Evolutionary conservation across 345 rosid genomes (phyloP).

Genomic region (Mercurialis annua): DNA sequence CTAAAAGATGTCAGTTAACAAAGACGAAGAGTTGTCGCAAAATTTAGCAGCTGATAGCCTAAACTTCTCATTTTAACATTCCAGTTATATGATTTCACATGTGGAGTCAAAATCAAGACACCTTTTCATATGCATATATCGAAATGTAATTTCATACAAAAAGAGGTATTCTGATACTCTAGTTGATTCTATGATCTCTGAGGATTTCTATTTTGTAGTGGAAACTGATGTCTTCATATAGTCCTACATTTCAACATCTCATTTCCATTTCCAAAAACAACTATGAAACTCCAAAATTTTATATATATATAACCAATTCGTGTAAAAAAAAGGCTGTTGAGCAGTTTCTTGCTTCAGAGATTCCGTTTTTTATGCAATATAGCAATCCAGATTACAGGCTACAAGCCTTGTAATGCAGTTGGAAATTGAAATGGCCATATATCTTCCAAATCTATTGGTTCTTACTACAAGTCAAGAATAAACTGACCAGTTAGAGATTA

Average conservation of each 20-base stretch:
- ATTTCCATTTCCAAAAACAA: no score
- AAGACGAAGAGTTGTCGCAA: not conserved
- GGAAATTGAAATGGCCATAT: not conserved
- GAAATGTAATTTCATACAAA: not conserved
- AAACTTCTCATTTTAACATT: not conserved
- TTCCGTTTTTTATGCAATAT: no score
- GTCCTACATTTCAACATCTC: no score
- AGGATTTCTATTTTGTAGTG: not conserved
- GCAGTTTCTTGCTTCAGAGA: no score
- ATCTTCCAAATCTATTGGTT: not conserved
- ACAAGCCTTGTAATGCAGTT: not conserved
- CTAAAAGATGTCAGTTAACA: conserved; percentile 16
- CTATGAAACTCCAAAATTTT: no score
- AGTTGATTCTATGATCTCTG: not conserved
- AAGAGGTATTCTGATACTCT: not conserved
- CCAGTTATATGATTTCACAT: not conserved
- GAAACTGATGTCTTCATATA: not conserved
- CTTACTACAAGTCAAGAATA: not conserved
- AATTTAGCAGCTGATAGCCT: not conserved
- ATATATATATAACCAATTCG: no score
- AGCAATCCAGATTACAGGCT: not conserved
- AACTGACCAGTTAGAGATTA: not conserved
- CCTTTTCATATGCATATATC: not conserved
- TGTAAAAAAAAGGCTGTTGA: no score
- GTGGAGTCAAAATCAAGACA: not conserved